Percentiles rank a stretch among this genome's conserved stretches.
Conservation (phyloP, 2,329 filamentous ascomycete species). For the Didymosphaeria variabile region DNA sequence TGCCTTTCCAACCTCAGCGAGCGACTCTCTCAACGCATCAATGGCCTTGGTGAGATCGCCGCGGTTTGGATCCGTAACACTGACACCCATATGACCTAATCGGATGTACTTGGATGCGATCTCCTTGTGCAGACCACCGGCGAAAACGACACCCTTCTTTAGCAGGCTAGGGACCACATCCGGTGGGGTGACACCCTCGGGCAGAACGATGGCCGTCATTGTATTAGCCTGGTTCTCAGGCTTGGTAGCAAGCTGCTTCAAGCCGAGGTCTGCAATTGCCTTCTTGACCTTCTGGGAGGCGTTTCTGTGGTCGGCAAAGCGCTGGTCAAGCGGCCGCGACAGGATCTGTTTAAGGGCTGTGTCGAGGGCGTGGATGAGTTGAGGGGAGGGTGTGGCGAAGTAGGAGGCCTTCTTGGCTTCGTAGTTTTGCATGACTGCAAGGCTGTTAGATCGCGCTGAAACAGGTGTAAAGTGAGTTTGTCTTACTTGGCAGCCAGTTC, state of each 20-base stretch:
- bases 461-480: background rate
- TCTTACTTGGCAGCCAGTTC: constrained; percentile 89
- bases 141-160: constrained; percentile 91
- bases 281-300: constrained; percentile 88
- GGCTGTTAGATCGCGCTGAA: constrained; percentile 16
- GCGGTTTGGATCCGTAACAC: constrained; percentile 80
- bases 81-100: constrained; percentile 98
- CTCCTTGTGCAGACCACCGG: constrained; percentile 94
- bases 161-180: constrained; percentile 86
- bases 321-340: constrained; percentile 78
- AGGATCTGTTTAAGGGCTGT: constrained; percentile 88
- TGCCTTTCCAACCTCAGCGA: constrained; percentile 74
- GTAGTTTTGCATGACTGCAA: constrained; percentile 94
- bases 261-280: constrained; percentile 78
- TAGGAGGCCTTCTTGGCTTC: constrained; percentile 97
- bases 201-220: constrained; percentile 98
- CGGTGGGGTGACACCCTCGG: constrained; percentile 80
- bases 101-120: constrained; percentile 93
- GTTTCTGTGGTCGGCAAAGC: constrained; percentile 82
- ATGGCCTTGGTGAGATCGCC: constrained; percentile 87
- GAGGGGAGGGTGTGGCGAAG: constrained; percentile 95
- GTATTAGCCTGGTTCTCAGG: constrained; percentile 93
- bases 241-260: constrained; percentile 85
- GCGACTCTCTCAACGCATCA: constrained; percentile 75
- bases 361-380: constrained; percentile 91